Evolutionary conservation across 2,329 filamentous ascomycete genomes (phyloP).

Genomic region (Raffaelea arxii): DNA sequence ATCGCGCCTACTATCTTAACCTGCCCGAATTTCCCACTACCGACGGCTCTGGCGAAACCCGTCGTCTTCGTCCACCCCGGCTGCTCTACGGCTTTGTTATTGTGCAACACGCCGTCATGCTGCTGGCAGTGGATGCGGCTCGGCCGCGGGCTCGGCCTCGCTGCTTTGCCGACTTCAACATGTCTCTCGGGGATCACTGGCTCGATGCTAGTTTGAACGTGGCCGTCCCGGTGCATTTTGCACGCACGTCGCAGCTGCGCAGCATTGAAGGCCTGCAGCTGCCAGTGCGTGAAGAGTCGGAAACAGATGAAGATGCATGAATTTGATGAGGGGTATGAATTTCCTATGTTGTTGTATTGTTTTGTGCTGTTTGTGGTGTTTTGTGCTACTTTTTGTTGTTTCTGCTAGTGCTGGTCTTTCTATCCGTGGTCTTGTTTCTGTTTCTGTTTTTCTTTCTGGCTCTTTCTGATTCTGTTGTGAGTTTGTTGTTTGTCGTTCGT

Average conservation of each 20-base stretch:
- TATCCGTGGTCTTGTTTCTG: background rate
- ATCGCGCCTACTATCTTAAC: constrained; percentile 11
- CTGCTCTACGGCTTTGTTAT: constrained; percentile 34
- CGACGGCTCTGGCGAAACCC: background rate
- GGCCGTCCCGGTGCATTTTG: constrained; percentile 24
- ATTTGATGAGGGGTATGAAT: background rate
- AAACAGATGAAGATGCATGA: constrained; percentile 10
- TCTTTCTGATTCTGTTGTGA: background rate
- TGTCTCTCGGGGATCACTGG: constrained; percentile 23
- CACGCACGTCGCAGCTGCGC: constrained; percentile 16
- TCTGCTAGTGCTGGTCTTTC: background rate
- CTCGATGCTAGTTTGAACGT: constrained; percentile 25
- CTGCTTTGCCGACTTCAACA: constrained; percentile 19
- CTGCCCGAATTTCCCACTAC: constrained; percentile 6
- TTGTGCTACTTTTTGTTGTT: background rate
- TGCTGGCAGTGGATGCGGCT: constrained; percentile 32
- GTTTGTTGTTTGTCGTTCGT: background rate
- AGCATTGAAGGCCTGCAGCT: constrained; percentile 7
- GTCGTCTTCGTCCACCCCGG: constrained; percentile 15
- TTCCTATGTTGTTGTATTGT: background rate
- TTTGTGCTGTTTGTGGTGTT: background rate
- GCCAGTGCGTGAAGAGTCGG: constrained; percentile 1
- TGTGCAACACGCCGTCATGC: constrained; percentile 36
- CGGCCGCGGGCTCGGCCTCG: constrained; percentile 17
- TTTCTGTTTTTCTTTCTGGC: background rate